A percentile compares a stretch with the other conserved stretches of the same genome.
These are phyloP conservation scores for Cytospora leucostoma DNA, from an alignment of 2,329 filamentous ascomycete species.

Conservation along the genomic window DNA sequence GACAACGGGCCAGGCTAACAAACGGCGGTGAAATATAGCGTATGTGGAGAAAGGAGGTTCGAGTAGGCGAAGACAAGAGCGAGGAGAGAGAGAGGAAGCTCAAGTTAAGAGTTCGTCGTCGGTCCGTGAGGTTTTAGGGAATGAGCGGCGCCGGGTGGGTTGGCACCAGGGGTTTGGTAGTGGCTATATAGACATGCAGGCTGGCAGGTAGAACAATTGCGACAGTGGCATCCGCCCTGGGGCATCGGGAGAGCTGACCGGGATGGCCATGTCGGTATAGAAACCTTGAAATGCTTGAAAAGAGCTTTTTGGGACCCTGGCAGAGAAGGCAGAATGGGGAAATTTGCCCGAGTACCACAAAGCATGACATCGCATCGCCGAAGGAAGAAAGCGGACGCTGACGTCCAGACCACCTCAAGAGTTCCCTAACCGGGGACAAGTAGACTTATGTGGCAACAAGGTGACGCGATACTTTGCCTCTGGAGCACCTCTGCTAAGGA, in stretches of 20 bases:
- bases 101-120: background rate
- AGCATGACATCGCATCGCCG: background rate
- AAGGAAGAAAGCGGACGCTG: background rate
- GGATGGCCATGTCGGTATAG: too few species aligned
- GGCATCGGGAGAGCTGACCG: background rate
- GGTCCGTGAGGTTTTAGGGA: conserved; percentile 1
- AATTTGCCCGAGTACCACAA: too few species aligned
- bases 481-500: background rate
- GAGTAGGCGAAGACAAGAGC: background rate
- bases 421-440: background rate
- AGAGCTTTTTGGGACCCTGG: too few species aligned
- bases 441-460: background rate
- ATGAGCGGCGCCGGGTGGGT: conserved; percentile 11
- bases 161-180: conserved; percentile 22
- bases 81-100: background rate
- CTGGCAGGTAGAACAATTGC: conserved; percentile 6
- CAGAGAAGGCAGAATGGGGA: too few species aligned
- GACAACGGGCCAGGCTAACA: background rate
- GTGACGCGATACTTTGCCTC: background rate
- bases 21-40: background rate
- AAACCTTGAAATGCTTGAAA: too few species aligned
- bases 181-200: background rate
- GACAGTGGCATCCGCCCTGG: conserved; percentile 3
- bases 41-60: background rate
- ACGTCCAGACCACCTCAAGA: background rate